Evolutionary conservation across 2,329 filamentous ascomycete genomes (phyloP), one percentile per base, ranked within the genome.

Genomic region (Fusarium palustre): DNA sequence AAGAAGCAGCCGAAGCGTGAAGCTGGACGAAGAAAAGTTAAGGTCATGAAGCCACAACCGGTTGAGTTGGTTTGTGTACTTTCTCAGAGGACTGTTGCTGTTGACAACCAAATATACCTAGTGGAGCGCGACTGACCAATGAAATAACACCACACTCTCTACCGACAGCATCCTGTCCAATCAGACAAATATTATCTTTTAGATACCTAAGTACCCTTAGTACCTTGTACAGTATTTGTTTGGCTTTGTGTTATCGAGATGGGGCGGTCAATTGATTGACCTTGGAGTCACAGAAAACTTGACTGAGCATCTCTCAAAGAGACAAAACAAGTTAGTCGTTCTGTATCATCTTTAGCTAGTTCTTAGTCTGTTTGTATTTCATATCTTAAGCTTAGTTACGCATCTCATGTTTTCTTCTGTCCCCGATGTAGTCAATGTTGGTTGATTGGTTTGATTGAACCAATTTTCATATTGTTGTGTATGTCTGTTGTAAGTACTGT

Each of bases 61-160:
- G 55, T 52, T 52, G 48, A 25, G 48, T 30, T 74, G 70, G 70
- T 78, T 79, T 79, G 77, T 79, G 76, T 79, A 79, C 75, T 77
- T 79, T 76, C 63, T 59, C 24, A 25, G 56, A 30, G 53, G 50
- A 54, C 52, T 67, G 77, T 79, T 79, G 77, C 77, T 63, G 72
- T 28, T 77, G 74, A 70, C 76, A 77, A 77, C 76, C 57, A 39
- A 31, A 13, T 18, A 54, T 24, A 24, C 24, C 24, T 20, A 30
- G 53, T 55, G 48, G 42, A 30, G 24, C 33, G 18, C 4, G 18
- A 34, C 3, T 22, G 3, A 15, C 68, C 68, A 70, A 70, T 69
- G 42, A 69, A 31, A 54, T 31, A 60, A 53, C 42, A 65, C 28
- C 54, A 12, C 47, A 24, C 22, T 45, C 50, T 42, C 18, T 64